Evolutionary conservation across 2,329 filamentous ascomycete species (phyloP).

Genomic region (Torrubiellomyces zombiae): DNA sequence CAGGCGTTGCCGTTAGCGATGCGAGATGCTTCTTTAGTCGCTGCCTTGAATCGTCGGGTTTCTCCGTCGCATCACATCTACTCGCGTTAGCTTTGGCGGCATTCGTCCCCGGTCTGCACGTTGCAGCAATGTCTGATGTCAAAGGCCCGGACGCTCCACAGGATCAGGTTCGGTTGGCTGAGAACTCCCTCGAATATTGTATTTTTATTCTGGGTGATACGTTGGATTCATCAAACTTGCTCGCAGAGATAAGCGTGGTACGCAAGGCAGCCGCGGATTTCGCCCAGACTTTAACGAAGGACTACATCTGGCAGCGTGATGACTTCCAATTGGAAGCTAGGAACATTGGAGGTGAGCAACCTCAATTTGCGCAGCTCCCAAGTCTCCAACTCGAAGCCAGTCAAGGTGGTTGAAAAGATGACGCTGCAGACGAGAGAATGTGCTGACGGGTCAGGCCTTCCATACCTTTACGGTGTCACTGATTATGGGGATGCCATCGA

Average conservation of each 20-base stretch:
- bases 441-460: slow-evolving; percentile 22
- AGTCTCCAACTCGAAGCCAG: background rate
- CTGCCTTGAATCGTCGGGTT: too few species aligned
- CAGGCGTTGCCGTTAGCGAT: too few species aligned
- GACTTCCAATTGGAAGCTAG: slow-evolving; percentile 53
- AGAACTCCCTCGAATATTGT: slow-evolving; percentile 76
- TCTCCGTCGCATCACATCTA: too few species aligned
- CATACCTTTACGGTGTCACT: slow-evolving; percentile 59
- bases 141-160: too few species aligned
- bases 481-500: slow-evolving; percentile 91
- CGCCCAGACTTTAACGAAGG: slow-evolving; percentile 47
- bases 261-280: slow-evolving; percentile 52
- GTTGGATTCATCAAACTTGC: slow-evolving; percentile 36
- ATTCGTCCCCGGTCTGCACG: too few species aligned
- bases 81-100: too few species aligned
- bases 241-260: slow-evolving; percentile 52
- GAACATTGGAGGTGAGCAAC: slow-evolving; percentile 35
- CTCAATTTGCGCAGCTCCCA: too few species aligned
- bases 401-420: background rate
- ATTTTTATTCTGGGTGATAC: slow-evolving; percentile 51
- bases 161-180: slow-evolving; percentile 51
- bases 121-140: too few species aligned
- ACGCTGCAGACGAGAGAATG: background rate
- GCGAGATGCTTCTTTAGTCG: too few species aligned
- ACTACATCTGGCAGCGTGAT: slow-evolving; percentile 93